Conservation (phyloP, 352 stramenopile genomes). For the Pythium phragmiticola region DNA sequence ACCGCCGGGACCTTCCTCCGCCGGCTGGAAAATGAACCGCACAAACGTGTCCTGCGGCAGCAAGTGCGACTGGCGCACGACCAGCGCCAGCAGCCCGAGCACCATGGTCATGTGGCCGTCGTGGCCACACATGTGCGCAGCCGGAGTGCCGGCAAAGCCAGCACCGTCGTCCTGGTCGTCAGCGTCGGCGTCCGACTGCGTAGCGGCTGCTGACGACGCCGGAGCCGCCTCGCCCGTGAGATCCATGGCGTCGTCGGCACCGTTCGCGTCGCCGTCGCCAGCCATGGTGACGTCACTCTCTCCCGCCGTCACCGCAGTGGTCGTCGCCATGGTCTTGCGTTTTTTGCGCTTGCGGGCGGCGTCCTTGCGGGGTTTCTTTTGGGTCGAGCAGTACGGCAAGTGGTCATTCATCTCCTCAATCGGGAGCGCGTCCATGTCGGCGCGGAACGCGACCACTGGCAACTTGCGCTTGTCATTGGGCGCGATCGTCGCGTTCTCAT, state of each 20-base stretch:
- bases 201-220: conserved; percentile 29
- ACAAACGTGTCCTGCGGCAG: conserved; percentile 79
- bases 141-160: conserved; percentile 20
- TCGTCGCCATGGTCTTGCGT: conserved; percentile 34
- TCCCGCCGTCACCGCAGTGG: not conserved
- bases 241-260: conserved; percentile 25
- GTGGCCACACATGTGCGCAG: conserved; percentile 94
- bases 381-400: conserved; percentile 73
- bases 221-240: conserved; percentile 15
- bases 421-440: conserved; percentile 96
- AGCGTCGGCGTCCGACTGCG: conserved; percentile 31
- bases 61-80: conserved; percentile 67
- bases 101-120: conserved; percentile 96
- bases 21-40: conserved; percentile 95
- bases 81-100: conserved; percentile 83
- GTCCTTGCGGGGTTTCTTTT: conserved; percentile 59
- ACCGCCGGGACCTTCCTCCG: conserved; percentile 91
- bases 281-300: not conserved
- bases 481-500: conserved; percentile 53
- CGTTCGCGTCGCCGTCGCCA: not conserved
- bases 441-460: conserved; percentile 90
- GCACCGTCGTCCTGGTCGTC: conserved; percentile 34
- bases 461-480: conserved; percentile 52
- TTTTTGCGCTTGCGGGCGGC: conserved; percentile 59
- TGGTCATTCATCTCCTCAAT: conserved; percentile 87